Conservation (phyloP, 805 yeast species). For the Zygotorulaspora chibaensis region DNA sequence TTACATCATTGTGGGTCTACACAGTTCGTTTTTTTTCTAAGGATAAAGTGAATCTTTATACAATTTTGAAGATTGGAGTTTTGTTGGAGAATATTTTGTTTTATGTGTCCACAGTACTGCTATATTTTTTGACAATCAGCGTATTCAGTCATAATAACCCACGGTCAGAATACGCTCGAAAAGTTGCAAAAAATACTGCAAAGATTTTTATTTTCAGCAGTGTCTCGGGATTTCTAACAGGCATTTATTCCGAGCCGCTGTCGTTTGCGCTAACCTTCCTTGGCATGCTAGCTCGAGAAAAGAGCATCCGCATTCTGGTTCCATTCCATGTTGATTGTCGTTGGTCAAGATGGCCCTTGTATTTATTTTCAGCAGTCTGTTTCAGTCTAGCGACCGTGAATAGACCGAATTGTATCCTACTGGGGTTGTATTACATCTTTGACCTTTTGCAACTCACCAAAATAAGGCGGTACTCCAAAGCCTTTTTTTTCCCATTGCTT, state of each 20-base stretch:
- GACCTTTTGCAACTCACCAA: slow-evolving; percentile 42
- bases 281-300: slow-evolving; percentile 52
- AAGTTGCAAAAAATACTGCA: slow-evolving; percentile 38
- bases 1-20: slow-evolving; percentile 73
- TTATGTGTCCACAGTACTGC: slow-evolving; percentile 42
- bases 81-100: slow-evolving; percentile 51
- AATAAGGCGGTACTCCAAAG: slow-evolving; percentile 16
- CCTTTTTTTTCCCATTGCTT: slow-evolving; percentile 36
- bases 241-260: slow-evolving; percentile 72
- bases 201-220: slow-evolving; percentile 59
- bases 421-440: slow-evolving; percentile 62
- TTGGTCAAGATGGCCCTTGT: slow-evolving; percentile 17
- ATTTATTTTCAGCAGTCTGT: slow-evolving; percentile 29
- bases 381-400: slow-evolving; percentile 57
- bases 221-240: slow-evolving; percentile 72
- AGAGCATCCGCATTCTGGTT: slow-evolving; percentile 19
- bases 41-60: slow-evolving; percentile 37
- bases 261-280: slow-evolving; percentile 57
- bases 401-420: slow-evolving; percentile 70
- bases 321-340: slow-evolving; percentile 13
- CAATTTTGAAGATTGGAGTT: slow-evolving; percentile 45
- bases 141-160: slow-evolving; percentile 25
- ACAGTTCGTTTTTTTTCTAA: slow-evolving; percentile 33
- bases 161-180: slow-evolving; percentile 14
- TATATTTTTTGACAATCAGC: slow-evolving; percentile 47